Evolutionary conservation across 768 basidiomycete species (phyloP), one percentile per base, ranked within the genome.

Genomic region (Pulveroboletus frians): DNA sequence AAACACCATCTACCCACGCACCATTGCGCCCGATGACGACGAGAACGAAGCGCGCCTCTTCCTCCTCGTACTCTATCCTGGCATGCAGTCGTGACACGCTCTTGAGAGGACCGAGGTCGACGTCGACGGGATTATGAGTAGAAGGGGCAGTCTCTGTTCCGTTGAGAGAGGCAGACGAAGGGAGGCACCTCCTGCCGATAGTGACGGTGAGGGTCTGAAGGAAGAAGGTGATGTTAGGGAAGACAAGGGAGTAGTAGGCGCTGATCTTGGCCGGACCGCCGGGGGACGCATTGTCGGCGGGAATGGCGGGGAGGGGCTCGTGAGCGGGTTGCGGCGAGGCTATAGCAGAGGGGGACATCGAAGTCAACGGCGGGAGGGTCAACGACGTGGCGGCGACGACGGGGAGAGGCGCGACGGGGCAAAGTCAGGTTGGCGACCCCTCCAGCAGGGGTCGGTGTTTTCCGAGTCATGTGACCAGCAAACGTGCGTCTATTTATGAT

Each of bases 1-100:
- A 99, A n/a, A 89, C 83, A 27, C 93, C 94, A 56, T 98, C 93
- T 5, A 99, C 92, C 88, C 94, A 97, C 15, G 93, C 93, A 11
- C 96, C 96, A 60, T 99, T 98, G 50, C 96, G 76, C n/a, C 96
- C 96, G 32, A 91, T 78, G 32, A 99, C 94, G 51, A 84, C 83
- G 31, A 99, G 79, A 14, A 90, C 83, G 65, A 94, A 96, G 45
- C 86, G 82, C 53, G 89, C 88, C 53, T 86, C 84, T 8, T 90
- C 86, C 65, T 88, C 85, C 73, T 94, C 91, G 62, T 90, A 96
- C 66, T 90, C 91, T 59, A 98, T 93, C 74, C 83, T 85, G 30
- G 96, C 96, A 64, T 99, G 96, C 15, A 96, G 76, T 20, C 96
- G 81, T n/a, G 94, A 97, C 46, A 99, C 93, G 54, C 91, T 94